Conservation (phyloP, 257 asterid genomes). For the Solanum ossicruentum region DNA sequence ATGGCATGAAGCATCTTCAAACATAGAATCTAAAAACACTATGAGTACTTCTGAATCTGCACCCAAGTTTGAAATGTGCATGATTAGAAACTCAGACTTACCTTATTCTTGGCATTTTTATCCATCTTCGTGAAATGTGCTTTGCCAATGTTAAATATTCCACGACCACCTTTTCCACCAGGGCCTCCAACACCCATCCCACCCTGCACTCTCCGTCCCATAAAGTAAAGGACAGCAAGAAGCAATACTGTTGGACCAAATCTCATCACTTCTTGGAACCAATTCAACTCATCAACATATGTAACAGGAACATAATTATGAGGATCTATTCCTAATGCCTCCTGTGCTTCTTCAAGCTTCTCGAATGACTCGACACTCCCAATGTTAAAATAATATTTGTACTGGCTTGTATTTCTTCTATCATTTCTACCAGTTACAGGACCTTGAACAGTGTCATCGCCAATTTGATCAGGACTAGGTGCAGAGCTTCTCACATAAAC, state of each 20-base stretch:
- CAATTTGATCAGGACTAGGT: slow-evolving; percentile 14
- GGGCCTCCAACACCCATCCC: slow-evolving; percentile 60
- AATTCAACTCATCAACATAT: slow-evolving; percentile 32
- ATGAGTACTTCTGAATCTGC: background rate
- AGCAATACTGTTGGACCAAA: slow-evolving; percentile 29
- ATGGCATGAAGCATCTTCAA: background rate
- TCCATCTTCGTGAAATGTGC: slow-evolving; percentile 66
- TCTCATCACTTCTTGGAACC: slow-evolving; percentile 35
- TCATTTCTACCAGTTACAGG: slow-evolving; percentile 14
- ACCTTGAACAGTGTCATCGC: slow-evolving; percentile 16
- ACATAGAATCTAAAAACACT: background rate
- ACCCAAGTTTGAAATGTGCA: background rate
- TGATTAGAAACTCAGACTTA: slow-evolving; percentile 4
- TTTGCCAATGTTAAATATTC: slow-evolving; percentile 66
- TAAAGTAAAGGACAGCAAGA: slow-evolving; percentile 21
- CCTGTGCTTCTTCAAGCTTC: slow-evolving; percentile 80
- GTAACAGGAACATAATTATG: slow-evolving; percentile 63
- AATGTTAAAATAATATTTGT: slow-evolving; percentile 37
- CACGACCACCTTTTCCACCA: slow-evolving; percentile 61
- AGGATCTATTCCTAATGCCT: slow-evolving; percentile 59
- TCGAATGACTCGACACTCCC: slow-evolving; percentile 72
- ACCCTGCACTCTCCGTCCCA: slow-evolving; percentile 37
- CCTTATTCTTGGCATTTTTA: slow-evolving; percentile 82
- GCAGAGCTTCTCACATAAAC: slow-evolving; percentile 43
- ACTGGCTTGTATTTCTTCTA: slow-evolving; percentile 9